Conservation (phyloP, 306 rosid species). For the Pachyrhizus erosus region DNA sequence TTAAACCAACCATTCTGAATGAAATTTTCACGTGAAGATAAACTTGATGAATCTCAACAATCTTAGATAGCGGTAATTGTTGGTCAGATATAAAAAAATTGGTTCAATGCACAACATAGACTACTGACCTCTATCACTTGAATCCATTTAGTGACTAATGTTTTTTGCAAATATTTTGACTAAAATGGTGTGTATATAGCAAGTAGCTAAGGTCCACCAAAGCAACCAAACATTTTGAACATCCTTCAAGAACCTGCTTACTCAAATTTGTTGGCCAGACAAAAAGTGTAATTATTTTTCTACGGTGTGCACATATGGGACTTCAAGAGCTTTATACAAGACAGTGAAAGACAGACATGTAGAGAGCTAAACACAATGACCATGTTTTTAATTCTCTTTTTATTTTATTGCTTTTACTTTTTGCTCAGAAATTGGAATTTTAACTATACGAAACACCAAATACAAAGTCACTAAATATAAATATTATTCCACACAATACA, state of each 20-base stretch:
- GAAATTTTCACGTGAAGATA: background rate
- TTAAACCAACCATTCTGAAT: background rate
- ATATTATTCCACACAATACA: constrained; percentile 34
- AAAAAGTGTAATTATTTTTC: background rate
- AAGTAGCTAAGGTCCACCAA: background rate
- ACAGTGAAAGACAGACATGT: background rate
- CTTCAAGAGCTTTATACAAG: background rate
- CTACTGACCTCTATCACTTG: background rate
- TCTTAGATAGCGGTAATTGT: background rate
- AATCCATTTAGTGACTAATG: background rate
- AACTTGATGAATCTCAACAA: background rate
- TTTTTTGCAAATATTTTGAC: background rate
- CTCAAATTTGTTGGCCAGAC: constrained; percentile 31
- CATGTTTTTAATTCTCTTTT: background rate
- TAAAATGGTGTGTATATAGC: background rate
- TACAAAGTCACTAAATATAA: constrained; percentile 6
- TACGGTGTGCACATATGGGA: no score
- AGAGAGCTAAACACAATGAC: background rate
- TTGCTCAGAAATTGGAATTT: background rate
- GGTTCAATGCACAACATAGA: background rate
- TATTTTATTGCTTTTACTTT: background rate
- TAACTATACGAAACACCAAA: constrained; percentile 12
- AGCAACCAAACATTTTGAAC: constrained; percentile 22
- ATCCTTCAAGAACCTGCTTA: constrained; percentile 36
- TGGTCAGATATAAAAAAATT: background rate